Evolutionary conservation across 2,329 filamentous ascomycete genomes (phyloP).

Genomic region (Neonectria neomacrospora): DNA sequence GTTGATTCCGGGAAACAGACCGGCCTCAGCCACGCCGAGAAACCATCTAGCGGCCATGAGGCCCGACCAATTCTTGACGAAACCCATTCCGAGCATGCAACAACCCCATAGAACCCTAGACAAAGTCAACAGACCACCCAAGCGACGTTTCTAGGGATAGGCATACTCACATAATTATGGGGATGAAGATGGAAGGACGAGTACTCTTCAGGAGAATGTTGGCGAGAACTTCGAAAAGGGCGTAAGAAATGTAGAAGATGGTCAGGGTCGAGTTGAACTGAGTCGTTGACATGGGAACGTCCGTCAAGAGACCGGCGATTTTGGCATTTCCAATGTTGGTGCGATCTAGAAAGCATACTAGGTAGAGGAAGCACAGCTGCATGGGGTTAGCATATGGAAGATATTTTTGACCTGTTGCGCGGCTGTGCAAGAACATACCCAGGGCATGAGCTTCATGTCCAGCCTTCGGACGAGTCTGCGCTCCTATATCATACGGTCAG

Average conservation of each 20-base stretch:
- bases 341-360: constrained; percentile 78
- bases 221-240: constrained; percentile 80
- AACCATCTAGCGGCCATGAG: constrained; percentile 77
- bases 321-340: constrained; percentile 83
- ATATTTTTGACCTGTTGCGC: neutral
- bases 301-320: constrained; percentile 63
- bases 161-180: constrained; percentile 76
- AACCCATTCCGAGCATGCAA: constrained; percentile 76
- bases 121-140: constrained; percentile 33
- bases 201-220: constrained; percentile 83
- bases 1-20: constrained; percentile 80
- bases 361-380: constrained; percentile 75
- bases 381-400: constrained; percentile 14
- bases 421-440: constrained; percentile 50
- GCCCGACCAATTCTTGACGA: constrained; percentile 70
- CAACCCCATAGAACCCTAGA: constrained; percentile 71
- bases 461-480: constrained; percentile 70
- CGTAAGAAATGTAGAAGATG: constrained; percentile 89
- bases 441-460: constrained; percentile 70
- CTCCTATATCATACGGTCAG: constrained; percentile 58
- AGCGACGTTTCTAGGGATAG: neutral
- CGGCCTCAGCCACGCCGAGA: constrained; percentile 78
- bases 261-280: constrained; percentile 81
- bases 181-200: constrained; percentile 82
- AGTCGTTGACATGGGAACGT: constrained; percentile 70